Base-by-base conservation (phyloP, 1,284 basidiomycete genomes). In the Apiotrichum domesticum region DNA sequence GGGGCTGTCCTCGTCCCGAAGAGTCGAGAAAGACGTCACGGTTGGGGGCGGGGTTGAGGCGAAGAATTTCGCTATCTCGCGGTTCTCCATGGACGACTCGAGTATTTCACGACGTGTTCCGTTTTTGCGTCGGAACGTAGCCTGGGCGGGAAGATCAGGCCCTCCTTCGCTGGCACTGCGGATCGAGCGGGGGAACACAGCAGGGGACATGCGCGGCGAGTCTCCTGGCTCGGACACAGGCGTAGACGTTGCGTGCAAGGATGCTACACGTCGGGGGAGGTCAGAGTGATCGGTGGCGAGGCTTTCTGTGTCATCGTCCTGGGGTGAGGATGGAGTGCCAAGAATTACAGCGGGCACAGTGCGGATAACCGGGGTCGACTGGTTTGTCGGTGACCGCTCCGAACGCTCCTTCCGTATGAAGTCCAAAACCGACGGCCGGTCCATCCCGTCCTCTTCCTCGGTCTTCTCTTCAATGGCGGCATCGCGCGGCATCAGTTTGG, bases 11-110 rank as follows among this genome's bases (percentile, higher is more conserved):
- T 39, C 50, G 41, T 13, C 10, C 14, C 10, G 41, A 6, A 15
- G 10, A 11, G 41, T 11, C 10, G 8, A 10, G n/a, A 13, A 14
- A n/a, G n/a, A 6, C 4, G 47, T n/a, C 15, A 35, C n/a, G 5
- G 7, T 33, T 10, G 53, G 42, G 8, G 74, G 71, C 0, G 67
- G 57, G 0, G 67, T 68, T 9, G 57, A 61, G 15, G 63, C 62
- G 48, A 76, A 63, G 51, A 76, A 75, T 41, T 71, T 68, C 0
- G 71, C 71, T 35, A 76, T 57, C 32, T 76, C 74, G 35, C 68
- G 68, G 10, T 68, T 66, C n/a, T 54, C 53, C n/a, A 6, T 35
- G 3, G 50, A 52, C 21, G 33, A 10, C 14, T 51, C 52, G 10
- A 45, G 3, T 8, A 35, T 54, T 2, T 60, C 59, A 1, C 52